Evolutionary conservation across 805 yeast species (phyloP).

Genomic region (Hanseniaspora meyeri): DNA sequence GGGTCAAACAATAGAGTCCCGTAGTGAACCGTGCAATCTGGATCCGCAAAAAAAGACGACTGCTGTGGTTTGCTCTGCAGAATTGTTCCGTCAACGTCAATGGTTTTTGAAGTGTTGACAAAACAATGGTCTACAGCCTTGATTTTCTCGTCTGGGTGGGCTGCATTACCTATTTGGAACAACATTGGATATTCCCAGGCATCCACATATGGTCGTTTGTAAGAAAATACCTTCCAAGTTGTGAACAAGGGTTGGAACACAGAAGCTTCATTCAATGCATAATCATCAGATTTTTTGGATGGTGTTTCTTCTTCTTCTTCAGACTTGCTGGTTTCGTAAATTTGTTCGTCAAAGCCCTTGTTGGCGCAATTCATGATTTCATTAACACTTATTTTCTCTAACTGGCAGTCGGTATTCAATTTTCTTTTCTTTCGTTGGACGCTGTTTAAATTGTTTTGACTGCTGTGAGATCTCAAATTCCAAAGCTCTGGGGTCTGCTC

Average conservation of each 20-base stretch:
- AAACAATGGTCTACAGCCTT: conserved; percentile 9
- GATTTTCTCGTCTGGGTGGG: not conserved
- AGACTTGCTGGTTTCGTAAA: conserved; percentile 13
- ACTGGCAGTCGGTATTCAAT: conserved; percentile 10
- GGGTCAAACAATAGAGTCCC: conserved; percentile 8
- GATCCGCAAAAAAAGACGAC: conserved; percentile 21
- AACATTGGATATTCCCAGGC: conserved; percentile 29
- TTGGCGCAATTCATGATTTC: not conserved
- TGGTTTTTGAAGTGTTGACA: conserved; percentile 2
- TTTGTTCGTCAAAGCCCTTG: not conserved
- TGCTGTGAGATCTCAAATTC: not conserved
- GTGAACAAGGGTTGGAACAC: not conserved
- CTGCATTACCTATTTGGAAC: conserved; percentile 26
- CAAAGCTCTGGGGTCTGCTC: not conserved
- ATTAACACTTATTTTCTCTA: not conserved
- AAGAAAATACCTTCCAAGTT: conserved; percentile 23
- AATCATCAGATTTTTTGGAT: not conserved
- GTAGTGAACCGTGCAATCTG: conserved; percentile 26
- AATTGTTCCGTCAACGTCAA: not conserved
- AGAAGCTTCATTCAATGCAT: not conserved
- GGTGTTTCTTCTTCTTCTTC: conserved; percentile 7
- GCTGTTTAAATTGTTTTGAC: not conserved
- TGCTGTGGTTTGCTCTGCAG: not conserved
- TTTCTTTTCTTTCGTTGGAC: not conserved
- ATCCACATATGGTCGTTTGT: conserved; percentile 40